These are phyloP conservation scores for Fusarium sp. DNA, from an alignment of 2,329 filamentous ascomycete species.

Conservation along the genomic window DNA sequence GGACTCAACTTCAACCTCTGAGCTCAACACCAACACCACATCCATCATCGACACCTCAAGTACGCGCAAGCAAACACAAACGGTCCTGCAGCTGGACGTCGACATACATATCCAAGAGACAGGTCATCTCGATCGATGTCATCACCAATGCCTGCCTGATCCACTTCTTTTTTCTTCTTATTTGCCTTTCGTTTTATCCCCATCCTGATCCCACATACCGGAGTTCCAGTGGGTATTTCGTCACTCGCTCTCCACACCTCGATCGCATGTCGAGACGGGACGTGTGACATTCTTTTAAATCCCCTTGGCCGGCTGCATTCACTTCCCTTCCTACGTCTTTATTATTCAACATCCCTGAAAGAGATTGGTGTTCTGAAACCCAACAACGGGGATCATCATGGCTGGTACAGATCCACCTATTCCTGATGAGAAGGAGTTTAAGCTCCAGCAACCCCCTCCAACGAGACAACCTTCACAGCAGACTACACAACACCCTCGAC, in stretches of 20 bases:
- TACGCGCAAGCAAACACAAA: conserved; percentile 10
- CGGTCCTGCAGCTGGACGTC: conserved; percentile 7
- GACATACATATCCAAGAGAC: conserved; percentile 5
- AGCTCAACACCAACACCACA: conserved; percentile 29
- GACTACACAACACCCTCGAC: conserved; percentile 6
- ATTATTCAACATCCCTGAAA: neutral
- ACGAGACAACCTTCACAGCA: conserved; percentile 30
- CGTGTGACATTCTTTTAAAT: conserved; percentile 3
- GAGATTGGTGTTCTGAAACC: conserved; percentile 1
- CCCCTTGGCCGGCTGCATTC: neutral
- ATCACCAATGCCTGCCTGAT: conserved; percentile 34
- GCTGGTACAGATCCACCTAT: conserved; percentile 33
- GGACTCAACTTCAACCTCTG: neutral
- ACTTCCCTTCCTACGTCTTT: neutral
- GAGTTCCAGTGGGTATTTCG: conserved; percentile 24
- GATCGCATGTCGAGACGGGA: conserved; percentile 7
- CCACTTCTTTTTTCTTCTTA: conserved; percentile 22
- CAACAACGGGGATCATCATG: conserved; percentile 27
- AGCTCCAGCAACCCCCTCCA: conserved; percentile 33
- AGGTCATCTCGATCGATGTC: conserved; percentile 26
- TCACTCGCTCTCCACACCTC: conserved; percentile 30
- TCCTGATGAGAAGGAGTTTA: conserved; percentile 32
- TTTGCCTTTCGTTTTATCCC: conserved; percentile 25
- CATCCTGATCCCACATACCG: conserved; percentile 6
- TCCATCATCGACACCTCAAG: neutral